phyloP scores from a whole-genome alignment of 1,284 basidiomycete species.

The Entoloma clypeatum region DNA sequence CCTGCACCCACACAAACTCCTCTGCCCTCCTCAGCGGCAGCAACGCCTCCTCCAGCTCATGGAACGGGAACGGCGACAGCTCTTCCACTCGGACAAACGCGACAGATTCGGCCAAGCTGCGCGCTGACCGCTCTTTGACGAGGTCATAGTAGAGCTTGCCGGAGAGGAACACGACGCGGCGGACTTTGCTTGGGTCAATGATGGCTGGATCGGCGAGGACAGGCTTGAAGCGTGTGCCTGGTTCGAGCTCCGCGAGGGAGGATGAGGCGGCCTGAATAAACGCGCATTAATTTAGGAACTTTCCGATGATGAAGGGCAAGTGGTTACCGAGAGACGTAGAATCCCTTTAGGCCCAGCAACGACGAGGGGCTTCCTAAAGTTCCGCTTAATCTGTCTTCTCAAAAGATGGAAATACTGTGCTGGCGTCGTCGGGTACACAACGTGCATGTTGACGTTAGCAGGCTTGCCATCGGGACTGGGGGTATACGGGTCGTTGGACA shows the following conservation, averaged over 20 bases:
- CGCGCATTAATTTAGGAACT: slow-evolving; percentile 1
- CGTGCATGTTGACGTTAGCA: slow-evolving; percentile 71
- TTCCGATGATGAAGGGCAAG: not conserved
- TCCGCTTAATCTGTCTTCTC: slow-evolving; percentile 76
- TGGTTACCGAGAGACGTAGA: slow-evolving; percentile 69
- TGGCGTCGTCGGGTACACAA: slow-evolving; percentile 83
- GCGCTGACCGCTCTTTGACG: slow-evolving; percentile 58
- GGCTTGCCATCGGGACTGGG: slow-evolving; percentile 31
- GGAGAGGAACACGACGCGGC: slow-evolving; percentile 60
- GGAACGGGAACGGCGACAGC: slow-evolving; percentile 81
- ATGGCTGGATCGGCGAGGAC: slow-evolving; percentile 63
- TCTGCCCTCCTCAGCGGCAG: slow-evolving; percentile 38
- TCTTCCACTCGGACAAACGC: slow-evolving; percentile 81
- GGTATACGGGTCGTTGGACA: slow-evolving; percentile 66
- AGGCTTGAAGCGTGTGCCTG: slow-evolving; percentile 65
- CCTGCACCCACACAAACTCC: slow-evolving; percentile 75
- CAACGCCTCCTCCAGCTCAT: slow-evolving; percentile 46
- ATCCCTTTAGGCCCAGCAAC: slow-evolving; percentile 83
- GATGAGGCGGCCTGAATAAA: slow-evolving; percentile 70
- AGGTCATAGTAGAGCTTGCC: slow-evolving; percentile 91
- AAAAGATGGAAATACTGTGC: slow-evolving; percentile 89
- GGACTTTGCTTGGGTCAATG: slow-evolving; percentile 35
- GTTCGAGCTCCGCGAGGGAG: slow-evolving; percentile 58
- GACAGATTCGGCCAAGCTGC: slow-evolving; percentile 45
- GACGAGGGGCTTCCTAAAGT: slow-evolving; percentile 82